Evolutionary conservation across 1,284 basidiomycete genomes (phyloP), one percentile per base, ranked within the genome.

Genomic region (Austroboletus niveus): DNA sequence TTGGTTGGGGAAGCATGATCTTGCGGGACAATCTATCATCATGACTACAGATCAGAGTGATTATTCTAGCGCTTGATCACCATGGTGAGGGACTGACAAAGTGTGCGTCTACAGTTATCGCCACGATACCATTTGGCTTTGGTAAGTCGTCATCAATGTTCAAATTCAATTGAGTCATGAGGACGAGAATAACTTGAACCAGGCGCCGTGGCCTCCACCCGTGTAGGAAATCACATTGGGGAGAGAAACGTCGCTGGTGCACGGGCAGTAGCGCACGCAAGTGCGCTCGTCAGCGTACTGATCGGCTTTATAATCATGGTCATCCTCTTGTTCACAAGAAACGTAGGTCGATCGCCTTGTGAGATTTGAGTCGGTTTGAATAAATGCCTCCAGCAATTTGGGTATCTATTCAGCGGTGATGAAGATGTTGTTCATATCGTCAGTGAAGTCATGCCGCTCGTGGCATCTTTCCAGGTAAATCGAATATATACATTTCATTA

Each of bases 21-120:
- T 90, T 17, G 87, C 85, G 5, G 85, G 85, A 2, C 87, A 91
- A 62, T 84, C 85, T 1, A 82, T 89, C 39, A 88, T 90, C 53
- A 89, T 90, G 85, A 90, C 88, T n/a, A 80, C 83, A 11, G 88
- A 90, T 62, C 87, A 90, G 68, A 84, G 86, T 85, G 54, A 54
- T 72, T 60, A 17, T 30, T 20, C 3, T 30, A 2, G 1, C 20
- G 4, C 9, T 20, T 8, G 6, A 24, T 39, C 15, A 7, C 17
- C 4, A 8, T 42, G 2, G 17, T 43, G n/a, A 10, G 20, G 45
- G n/a, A 52, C 52, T 52, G 8, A 69, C 51, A 24, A 20, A 14
- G 1, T 30, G 24, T 30, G 34, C 39, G 14, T 38, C 22, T 27
- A 45, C 34, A 67, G 68, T 70, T 39, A 69, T 67, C 22, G 52